Evolutionary conservation across 2,329 filamentous ascomycete genomes (phyloP).

Genomic region (Fusarium luffae): DNA sequence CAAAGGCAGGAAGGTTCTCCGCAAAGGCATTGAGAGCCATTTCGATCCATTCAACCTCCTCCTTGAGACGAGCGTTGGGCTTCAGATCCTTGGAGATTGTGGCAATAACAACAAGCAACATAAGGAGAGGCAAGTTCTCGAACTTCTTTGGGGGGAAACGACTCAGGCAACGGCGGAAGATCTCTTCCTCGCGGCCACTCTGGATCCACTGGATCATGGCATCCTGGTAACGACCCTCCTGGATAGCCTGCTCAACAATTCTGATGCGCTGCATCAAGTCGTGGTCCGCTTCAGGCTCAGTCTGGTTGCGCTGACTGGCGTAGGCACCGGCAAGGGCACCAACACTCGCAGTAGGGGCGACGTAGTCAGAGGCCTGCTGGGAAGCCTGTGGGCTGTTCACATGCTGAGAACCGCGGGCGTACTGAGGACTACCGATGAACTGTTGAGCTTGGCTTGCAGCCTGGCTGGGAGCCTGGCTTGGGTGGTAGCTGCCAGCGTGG

Average conservation of each 20-base stretch:
- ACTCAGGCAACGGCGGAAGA: conserved; percentile 64
- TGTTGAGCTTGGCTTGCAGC: conserved; percentile 48
- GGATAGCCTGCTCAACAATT: conserved; percentile 71
- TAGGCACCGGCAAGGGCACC: conserved; percentile 52
- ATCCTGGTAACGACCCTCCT: conserved; percentile 69
- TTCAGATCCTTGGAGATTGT: conserved; percentile 70
- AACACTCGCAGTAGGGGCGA: conserved; percentile 48
- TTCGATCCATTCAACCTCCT: conserved; percentile 71
- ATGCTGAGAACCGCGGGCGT: conserved; percentile 50
- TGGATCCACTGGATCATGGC: conserved; percentile 76
- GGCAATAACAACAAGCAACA: conserved; percentile 72
- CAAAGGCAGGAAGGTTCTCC: conserved; percentile 60
- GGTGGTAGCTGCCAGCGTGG: conserved; percentile 50
- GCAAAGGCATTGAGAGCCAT: conserved; percentile 67
- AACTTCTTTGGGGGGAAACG: conserved; percentile 57
- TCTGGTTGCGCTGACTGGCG: conserved; percentile 51
- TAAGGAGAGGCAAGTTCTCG: conserved; percentile 67
- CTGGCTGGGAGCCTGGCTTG: conserved; percentile 51
- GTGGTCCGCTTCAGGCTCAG: conserved; percentile 52
- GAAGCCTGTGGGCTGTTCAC: conserved; percentile 51
- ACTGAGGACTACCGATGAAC: conserved; percentile 53
- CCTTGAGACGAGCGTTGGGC: conserved; percentile 61
- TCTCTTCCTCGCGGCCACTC: conserved; percentile 69
- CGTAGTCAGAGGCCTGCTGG: conserved; percentile 49
- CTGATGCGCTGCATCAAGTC: conserved; percentile 68